Percentiles rank a stretch among this genome's conserved stretches.
These are phyloP conservation scores for Primulina huaijiensis DNA, from an alignment of 257 asterid genomes.

Conservation along the genomic window DNA sequence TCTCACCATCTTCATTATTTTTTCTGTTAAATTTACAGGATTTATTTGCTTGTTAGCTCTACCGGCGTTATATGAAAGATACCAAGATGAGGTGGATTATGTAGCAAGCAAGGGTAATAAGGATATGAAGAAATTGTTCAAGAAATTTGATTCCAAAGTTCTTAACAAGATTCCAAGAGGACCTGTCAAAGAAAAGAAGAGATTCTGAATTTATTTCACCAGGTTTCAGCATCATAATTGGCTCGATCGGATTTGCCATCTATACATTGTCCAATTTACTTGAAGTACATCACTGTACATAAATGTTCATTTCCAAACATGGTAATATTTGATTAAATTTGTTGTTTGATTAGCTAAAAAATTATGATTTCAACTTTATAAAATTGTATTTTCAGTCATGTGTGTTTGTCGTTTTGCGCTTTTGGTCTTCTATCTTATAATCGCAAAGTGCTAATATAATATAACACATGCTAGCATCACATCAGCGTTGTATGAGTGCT, in stretches of 20 bases:
- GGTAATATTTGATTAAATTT: no score
- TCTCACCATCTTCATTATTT: neutral
- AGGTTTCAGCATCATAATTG: neutral
- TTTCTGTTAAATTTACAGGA: constrained; percentile 36
- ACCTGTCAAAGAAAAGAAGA: constrained; percentile 67
- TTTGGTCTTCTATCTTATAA: no score
- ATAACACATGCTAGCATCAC: no score
- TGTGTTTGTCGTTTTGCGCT: no score
- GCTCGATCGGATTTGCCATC: no score
- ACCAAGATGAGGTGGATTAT: constrained; percentile 65
- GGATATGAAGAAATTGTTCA: constrained; percentile 60
- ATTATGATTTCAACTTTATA: neutral
- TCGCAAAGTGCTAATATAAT: no score
- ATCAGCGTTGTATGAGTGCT: no score
- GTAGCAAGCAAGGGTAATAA: constrained; percentile 51
- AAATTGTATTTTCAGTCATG: no score
- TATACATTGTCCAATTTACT: no score
- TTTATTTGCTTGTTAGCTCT: constrained; percentile 50
- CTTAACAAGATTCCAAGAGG: constrained; percentile 91
- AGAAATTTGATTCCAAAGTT: constrained; percentile 50
- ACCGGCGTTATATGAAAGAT: constrained; percentile 73
- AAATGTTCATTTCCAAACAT: neutral
- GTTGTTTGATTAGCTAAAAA: neutral
- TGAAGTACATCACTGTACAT: neutral
- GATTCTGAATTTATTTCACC: constrained; percentile 30